Conservation (phyloP, 768 basidiomycete species). For the Kondoa subrosea region DNA sequence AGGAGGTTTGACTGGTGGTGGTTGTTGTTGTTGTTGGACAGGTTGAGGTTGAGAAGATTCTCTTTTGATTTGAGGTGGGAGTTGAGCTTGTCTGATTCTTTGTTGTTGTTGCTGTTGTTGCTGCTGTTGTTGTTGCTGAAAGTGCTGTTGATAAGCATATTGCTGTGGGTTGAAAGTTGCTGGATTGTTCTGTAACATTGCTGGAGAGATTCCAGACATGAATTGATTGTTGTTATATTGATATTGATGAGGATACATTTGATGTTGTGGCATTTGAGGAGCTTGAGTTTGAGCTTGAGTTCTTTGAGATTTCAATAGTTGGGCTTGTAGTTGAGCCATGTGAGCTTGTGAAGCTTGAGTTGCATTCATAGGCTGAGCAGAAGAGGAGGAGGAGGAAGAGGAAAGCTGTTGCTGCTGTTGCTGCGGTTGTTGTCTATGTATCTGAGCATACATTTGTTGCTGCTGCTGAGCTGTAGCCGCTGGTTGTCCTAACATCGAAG, state of each 20-base stretch:
- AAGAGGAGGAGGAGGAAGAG: neutral
- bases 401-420: neutral
- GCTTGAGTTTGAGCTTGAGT: neutral
- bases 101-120: neutral
- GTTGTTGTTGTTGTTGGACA: neutral
- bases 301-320: too few relatives aligned
- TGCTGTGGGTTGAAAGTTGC: neutral
- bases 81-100: neutral
- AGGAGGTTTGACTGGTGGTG: neutral
- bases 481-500: too few relatives aligned
- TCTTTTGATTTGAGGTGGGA: neutral
- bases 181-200: neutral
- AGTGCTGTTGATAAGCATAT: neutral
- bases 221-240: neutral
- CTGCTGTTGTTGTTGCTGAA: neutral
- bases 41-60: neutral
- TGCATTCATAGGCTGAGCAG: neutral
- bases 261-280: neutral
- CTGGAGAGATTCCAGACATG: neutral
- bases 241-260: neutral
- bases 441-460: neutral
- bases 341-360: neutral
- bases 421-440: neutral
- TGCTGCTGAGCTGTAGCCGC: neutral
- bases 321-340: neutral